Percentiles rank a stretch among this genome's conserved stretches.
These are phyloP conservation scores for Tetrahymena thermophila DNA, from an alignment of 73 alveolate species.

Conservation along the genomic window DNA sequence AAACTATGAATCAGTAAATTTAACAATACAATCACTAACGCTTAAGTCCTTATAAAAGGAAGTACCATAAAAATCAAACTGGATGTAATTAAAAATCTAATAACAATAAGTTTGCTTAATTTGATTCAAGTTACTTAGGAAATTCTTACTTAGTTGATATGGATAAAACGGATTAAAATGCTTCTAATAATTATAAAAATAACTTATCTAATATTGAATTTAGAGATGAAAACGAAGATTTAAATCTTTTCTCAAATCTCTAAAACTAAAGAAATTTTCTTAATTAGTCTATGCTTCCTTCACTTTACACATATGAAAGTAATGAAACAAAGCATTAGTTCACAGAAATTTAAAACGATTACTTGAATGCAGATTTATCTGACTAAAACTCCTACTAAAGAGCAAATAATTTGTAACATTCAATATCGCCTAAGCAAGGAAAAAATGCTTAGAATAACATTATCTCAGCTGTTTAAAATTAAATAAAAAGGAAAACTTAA, in stretches of 20 bases:
- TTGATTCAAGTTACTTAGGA: neutral
- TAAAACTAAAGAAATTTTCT: neutral
- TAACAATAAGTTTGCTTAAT: neutral
- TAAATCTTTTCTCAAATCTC: neutral
- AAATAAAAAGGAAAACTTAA: neutral
- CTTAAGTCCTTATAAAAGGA: neutral
- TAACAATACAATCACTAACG: neutral
- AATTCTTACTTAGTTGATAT: neutral
- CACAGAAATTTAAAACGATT: neutral
- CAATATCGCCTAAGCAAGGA: neutral
- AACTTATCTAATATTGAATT: neutral
- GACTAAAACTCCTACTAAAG: neutral
- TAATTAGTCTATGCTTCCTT: neutral
- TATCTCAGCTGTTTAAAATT: neutral
- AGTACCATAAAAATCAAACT: neutral
- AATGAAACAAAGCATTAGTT: neutral
- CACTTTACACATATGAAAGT: neutral
- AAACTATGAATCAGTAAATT: neutral
- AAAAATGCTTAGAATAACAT: neutral
- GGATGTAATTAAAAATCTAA: neutral
- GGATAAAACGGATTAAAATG: neutral
- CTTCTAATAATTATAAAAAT: neutral
- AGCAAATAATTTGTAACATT: neutral
- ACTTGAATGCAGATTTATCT: neutral
- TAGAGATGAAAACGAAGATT: neutral